These are phyloP conservation scores for Spergularia bocconei DNA, from an alignment of 148 eudicot species.

Conservation along the genomic window DNA sequence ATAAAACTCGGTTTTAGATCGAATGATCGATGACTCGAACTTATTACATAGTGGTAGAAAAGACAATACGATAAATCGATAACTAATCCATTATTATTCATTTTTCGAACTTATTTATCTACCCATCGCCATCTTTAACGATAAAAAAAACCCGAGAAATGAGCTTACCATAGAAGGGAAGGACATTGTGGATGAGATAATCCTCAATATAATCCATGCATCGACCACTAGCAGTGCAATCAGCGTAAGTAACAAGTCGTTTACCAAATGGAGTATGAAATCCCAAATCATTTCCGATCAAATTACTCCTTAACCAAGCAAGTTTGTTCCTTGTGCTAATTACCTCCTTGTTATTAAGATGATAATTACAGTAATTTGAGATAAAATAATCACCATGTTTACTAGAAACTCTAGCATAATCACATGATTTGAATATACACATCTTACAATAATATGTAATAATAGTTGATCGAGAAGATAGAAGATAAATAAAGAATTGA, in stretches of 20 bases:
- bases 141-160: background rate
- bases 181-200: slow-evolving; percentile 30
- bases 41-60: too few relatives aligned
- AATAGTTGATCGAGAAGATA: background rate
- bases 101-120: too few relatives aligned
- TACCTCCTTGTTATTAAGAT: background rate
- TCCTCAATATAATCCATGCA: slow-evolving; percentile 35
- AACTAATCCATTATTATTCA: too few relatives aligned
- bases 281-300: slow-evolving; percentile 26
- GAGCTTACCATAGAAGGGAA: slow-evolving; percentile 38
- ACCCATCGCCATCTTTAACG: too few relatives aligned
- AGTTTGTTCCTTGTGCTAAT: slow-evolving; percentile 16
- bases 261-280: slow-evolving; percentile 38
- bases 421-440: background rate
- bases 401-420: background rate
- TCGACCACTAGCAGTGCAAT: slow-evolving; percentile 37
- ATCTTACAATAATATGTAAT: too few relatives aligned
- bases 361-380: background rate
- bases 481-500: background rate
- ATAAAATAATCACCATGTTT: background rate
- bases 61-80: too few relatives aligned
- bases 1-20: background rate
- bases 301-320: slow-evolving; percentile 28
- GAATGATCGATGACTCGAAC: too few relatives aligned
- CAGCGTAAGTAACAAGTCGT: slow-evolving; percentile 35